Percentiles rank a stretch among this genome's conserved stretches.
These are phyloP conservation scores for Aspergillus olivimuriae DNA, from an alignment of 495 filamentous ascomycete species.

Conservation along the genomic window DNA sequence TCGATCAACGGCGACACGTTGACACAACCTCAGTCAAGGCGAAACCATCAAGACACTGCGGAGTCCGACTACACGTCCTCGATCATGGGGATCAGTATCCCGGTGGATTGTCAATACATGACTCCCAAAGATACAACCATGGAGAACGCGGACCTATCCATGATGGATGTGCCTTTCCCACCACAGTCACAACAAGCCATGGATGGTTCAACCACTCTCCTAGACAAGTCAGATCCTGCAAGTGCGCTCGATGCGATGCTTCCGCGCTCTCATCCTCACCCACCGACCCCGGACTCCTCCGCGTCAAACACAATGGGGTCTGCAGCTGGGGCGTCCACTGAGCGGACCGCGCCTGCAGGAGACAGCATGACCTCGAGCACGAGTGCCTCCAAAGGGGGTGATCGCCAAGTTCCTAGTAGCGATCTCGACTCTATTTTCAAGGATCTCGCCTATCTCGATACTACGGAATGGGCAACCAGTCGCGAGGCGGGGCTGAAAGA, in stretches of 20 bases:
- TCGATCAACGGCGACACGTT: constrained; percentile 5
- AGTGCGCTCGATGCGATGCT: constrained; percentile 24
- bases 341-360: constrained; percentile 15
- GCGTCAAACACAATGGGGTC: constrained; percentile 21
- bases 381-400: constrained; percentile 1
- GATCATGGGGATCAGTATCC: constrained; percentile 34
- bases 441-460: constrained; percentile 57
- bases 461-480: constrained; percentile 48
- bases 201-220: constrained; percentile 8
- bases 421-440: constrained; percentile 57
- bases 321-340: constrained; percentile 7
- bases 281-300: constrained; percentile 26
- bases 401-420: constrained; percentile 12
- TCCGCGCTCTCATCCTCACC: constrained; percentile 20
- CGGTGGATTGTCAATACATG: constrained; percentile 30
- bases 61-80: constrained; percentile 24
- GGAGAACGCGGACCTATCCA: constrained; percentile 25
- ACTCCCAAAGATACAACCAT: constrained; percentile 32
- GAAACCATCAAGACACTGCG: constrained; percentile 2
- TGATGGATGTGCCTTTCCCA: constrained; percentile 21
- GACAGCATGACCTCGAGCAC: constrained; percentile 12
- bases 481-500: constrained; percentile 51
- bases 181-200: constrained; percentile 3
- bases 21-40: constrained; percentile 3
- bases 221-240: constrained; percentile 21